These are phyloP conservation scores for Mytilinidion resinicola DNA, from an alignment of 495 filamentous ascomycete genomes.

Conservation along the genomic window DNA sequence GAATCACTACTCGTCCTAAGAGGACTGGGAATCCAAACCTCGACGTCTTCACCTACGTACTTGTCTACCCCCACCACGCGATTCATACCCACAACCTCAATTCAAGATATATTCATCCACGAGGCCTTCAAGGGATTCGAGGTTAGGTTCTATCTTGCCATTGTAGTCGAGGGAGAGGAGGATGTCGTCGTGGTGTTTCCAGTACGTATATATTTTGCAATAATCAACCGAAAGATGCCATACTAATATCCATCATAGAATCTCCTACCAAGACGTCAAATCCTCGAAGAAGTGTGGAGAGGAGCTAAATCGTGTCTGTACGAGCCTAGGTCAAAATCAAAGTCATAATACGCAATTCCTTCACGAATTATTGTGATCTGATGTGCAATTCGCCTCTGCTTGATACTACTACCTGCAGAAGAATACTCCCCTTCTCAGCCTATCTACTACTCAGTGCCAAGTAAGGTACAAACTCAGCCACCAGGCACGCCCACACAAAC, in stretches of 20 bases:
- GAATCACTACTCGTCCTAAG: slow-evolving; percentile 85
- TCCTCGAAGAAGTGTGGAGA: slow-evolving; percentile 82
- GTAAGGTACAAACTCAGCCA: too few species aligned
- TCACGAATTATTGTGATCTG: too few species aligned
- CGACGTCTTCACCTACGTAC: slow-evolving; percentile 57
- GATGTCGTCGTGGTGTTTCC: slow-evolving; percentile 92
- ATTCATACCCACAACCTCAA: slow-evolving; percentile 89
- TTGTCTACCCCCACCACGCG: slow-evolving; percentile 62
- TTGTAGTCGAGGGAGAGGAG: slow-evolving; percentile 86
- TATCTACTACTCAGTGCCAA: too few species aligned
- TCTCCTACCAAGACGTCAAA: slow-evolving; percentile 60
- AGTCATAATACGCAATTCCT: not conserved
- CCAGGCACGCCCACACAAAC: too few species aligned
- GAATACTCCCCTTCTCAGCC: too few species aligned
- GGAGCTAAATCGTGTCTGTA: slow-evolving; percentile 70
- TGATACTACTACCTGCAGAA: too few species aligned
- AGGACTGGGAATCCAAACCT: slow-evolving; percentile 86
- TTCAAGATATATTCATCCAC: slow-evolving; percentile 88
- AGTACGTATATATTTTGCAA: slow-evolving; percentile 36
- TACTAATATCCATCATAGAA: slow-evolving; percentile 35
- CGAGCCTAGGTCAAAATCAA: slow-evolving; percentile 46
- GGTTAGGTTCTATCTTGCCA: slow-evolving; percentile 80
- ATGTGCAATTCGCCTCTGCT: too few species aligned
- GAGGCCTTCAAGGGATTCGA: slow-evolving; percentile 93
- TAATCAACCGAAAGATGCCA: slow-evolving; percentile 3